These are phyloP conservation scores for Talaromyces sp. DNA, from an alignment of 2,329 filamentous ascomycete genomes.

Conservation along the genomic window DNA sequence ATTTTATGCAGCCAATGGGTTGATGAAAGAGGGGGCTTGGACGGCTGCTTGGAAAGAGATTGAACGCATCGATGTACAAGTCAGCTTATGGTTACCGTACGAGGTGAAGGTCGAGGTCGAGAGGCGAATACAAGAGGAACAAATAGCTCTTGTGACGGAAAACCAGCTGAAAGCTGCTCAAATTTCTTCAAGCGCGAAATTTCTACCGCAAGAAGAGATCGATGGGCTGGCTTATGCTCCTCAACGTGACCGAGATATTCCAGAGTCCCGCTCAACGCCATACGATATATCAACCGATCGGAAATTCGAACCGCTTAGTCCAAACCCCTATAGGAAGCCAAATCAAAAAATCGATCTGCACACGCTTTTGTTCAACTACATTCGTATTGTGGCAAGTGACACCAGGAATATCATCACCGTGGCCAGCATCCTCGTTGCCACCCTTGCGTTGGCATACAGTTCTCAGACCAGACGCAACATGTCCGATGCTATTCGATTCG, in stretches of 20 bases:
- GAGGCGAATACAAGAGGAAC: conserved; percentile 37
- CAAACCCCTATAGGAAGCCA: not conserved
- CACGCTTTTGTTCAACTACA: conserved; percentile 51
- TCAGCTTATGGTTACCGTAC: conserved; percentile 64
- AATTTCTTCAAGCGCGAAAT: not conserved
- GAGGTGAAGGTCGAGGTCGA: conserved; percentile 50
- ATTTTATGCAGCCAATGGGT: conserved; percentile 88
- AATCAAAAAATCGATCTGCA: conserved; percentile 46
- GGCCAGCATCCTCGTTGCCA: conserved; percentile 43
- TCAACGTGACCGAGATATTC: conserved; percentile 20
- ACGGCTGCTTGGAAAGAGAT: conserved; percentile 93
- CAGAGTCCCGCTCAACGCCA: not conserved
- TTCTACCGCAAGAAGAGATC: conserved; percentile 8
- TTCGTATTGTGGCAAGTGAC: conserved; percentile 50
- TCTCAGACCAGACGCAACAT: not conserved
- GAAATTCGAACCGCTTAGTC: not conserved
- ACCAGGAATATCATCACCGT: conserved; percentile 43
- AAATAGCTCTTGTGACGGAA: conserved; percentile 19
- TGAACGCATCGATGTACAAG: conserved; percentile 95
- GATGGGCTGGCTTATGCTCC: conserved; percentile 10
- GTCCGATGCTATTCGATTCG: conserved; percentile 2
- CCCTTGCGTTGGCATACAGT: conserved; percentile 20
- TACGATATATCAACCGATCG: not conserved
- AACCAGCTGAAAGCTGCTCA: conserved; percentile 14
- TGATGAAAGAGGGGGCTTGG: conserved; percentile 92